Evolutionary conservation across 2,329 filamentous ascomycete species (phyloP), one percentile per base, ranked within the genome.

Genomic region (Colletotrichum sp.): DNA sequence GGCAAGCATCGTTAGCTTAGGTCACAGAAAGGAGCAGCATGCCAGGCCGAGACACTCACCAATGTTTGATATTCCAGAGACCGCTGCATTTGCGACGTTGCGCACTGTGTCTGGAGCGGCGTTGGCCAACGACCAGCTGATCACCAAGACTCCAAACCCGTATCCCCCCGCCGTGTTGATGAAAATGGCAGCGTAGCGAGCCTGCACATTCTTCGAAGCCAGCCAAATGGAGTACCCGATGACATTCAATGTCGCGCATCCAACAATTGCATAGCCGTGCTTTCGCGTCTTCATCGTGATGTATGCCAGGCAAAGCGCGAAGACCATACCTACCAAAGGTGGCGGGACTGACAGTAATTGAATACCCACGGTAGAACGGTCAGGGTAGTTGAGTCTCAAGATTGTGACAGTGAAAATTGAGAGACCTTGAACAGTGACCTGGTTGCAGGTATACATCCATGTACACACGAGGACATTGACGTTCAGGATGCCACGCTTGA

Each of bases 391-490:
- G 30, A 81, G 79, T 36, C 84, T 84, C 69, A 94, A 90, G 71
- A 94, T 94, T 1, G 92, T 93, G 0, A 92, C 92, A 0, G 89
- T 86, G 82, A 94, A 94, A 86, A 94, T 93, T 15, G 90, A 91
- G 2, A 94, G 86, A 10, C 92, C 92, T 80, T 93, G 91, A 5
- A 93, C 92, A 0, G 92, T 94, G 78, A 94, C 76, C 52, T 79
- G 78, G 59, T 79, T 69, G 52, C 78, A 78, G 34, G 68, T 79
- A 73, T 78, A 78, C 62, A 79, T 78, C 80, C 80, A 81, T 16
- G 80, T 78, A 16, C 80, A 79, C 5, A 79, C 80, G 18, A 81
- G 75, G 28, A 81, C 80, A 67, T 81, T 81, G 68, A 79, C 76
- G 44, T 80, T 80, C 64, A 78, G 49, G 2, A 78, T 66, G 28